Evolutionary conservation across 139 green algal species (phyloP).

Genomic region (Microglena sp.): DNA sequence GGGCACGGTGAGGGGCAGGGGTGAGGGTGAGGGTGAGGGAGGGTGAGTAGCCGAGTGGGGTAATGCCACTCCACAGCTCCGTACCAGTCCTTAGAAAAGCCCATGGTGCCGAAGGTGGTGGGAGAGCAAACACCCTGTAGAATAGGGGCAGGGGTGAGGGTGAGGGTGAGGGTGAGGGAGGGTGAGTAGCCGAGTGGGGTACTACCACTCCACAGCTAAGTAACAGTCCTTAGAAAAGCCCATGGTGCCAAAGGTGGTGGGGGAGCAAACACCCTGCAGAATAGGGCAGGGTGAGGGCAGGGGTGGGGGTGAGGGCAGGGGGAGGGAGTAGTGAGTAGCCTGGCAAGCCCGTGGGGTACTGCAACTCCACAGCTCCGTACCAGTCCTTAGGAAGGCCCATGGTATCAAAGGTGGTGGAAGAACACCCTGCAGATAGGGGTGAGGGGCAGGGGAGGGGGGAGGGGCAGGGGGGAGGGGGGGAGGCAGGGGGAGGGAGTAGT

Average conservation of each 20-base stretch:
- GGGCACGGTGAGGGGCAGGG: background rate
- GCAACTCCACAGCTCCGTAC: slow-evolving; percentile 78
- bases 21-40: background rate
- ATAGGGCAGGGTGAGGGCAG: background rate
- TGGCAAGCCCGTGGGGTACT: slow-evolving; percentile 75
- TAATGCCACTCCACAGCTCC: slow-evolving; percentile 76
- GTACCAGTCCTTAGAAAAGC: slow-evolving; percentile 76
- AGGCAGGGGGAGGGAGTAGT: background rate
- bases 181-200: slow-evolving; percentile 49
- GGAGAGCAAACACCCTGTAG: slow-evolving; percentile 66
- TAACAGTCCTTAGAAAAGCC: slow-evolving; percentile 77
- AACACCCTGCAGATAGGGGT: slow-evolving; percentile 64
- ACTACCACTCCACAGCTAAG: slow-evolving; percentile 73
- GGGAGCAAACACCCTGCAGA: slow-evolving; percentile 63
- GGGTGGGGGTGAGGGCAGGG: background rate
- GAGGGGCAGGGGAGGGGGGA: no score
- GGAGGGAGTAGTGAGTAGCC: background rate
- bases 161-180: no score
- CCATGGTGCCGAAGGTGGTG: slow-evolving; percentile 44
- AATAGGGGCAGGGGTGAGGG: background rate
- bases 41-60: slow-evolving; percentile 43
- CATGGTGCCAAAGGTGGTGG: slow-evolving; percentile 45
- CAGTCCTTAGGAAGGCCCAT: slow-evolving; percentile 68
- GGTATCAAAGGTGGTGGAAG: slow-evolving; percentile 45
- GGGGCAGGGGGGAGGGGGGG: background rate